Conservation (phyloP, 2,329 filamentous ascomycete species). For the Hortaea sp. region DNA sequence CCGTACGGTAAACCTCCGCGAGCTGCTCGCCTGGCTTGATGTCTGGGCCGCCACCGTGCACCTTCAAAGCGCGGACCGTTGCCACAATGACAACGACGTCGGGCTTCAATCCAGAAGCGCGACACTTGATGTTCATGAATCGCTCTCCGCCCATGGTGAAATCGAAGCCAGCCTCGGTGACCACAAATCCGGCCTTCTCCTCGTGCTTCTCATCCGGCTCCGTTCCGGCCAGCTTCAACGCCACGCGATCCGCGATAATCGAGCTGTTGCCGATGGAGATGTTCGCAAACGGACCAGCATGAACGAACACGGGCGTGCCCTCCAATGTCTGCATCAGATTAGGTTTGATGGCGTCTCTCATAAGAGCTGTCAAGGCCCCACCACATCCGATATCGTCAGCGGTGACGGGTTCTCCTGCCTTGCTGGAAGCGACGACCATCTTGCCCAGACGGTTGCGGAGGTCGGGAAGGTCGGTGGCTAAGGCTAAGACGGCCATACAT, state of each 20-base stretch:
- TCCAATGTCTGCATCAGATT: conserved; percentile 98
- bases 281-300: conserved; percentile 95
- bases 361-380: conserved; percentile 83
- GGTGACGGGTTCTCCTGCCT: conserved; percentile 78
- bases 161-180: conserved; percentile 96
- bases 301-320: conserved; percentile 93
- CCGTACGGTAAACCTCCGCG: conserved; percentile 79
- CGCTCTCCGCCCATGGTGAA: conserved; percentile 99
- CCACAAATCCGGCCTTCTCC: conserved; percentile 78
- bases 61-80: conserved; percentile 90
- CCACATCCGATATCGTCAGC: conserved; percentile 92
- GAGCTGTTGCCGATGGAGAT: conserved; percentile 97
- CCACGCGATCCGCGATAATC: conserved; percentile 87
- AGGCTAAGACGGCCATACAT: conserved; percentile 94
- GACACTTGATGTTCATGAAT: conserved; percentile 99
- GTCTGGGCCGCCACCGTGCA: conserved; percentile 91
- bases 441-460: conserved; percentile 87
- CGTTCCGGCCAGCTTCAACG: conserved; percentile 88
- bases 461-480: conserved; percentile 78
- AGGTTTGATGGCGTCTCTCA: conserved; percentile 98
- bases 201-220: conserved; percentile 80
- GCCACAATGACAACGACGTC: conserved; percentile 93
- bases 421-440: conserved; percentile 90
- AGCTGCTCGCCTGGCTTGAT: conserved; percentile 79
- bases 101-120: conserved; percentile 81